Conservation (phyloP, 257 asterid genomes). For the Galeopsis tetrahit region DNA sequence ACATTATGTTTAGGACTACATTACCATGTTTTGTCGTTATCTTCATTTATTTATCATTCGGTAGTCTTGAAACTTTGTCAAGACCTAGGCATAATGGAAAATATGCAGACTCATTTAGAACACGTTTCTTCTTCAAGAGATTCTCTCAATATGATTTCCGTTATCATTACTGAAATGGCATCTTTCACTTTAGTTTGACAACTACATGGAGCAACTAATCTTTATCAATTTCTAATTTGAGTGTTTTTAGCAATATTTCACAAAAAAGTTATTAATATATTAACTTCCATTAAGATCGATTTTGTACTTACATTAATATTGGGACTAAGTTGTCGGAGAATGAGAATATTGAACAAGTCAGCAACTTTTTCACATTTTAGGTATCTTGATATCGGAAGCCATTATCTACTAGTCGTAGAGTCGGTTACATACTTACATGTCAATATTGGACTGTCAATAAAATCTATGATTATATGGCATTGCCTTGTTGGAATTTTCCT, state of each 20-base stretch:
- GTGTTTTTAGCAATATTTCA: conserved; percentile 16
- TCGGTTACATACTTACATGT: neutral
- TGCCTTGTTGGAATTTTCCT: neutral
- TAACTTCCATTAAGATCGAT: neutral
- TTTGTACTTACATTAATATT: neutral
- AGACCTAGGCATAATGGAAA: neutral
- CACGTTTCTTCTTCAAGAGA: neutral
- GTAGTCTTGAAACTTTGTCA: neutral
- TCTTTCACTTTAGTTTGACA: neutral
- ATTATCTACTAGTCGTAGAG: neutral
- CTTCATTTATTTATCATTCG: neutral
- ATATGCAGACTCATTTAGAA: neutral
- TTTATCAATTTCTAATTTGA: conserved; percentile 10
- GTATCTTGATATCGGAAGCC: neutral
- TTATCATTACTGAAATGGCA: neutral
- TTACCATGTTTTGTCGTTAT: conserved; percentile 7
- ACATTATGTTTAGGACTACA: neutral
- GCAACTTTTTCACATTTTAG: conserved; percentile 7
- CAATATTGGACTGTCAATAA: neutral
- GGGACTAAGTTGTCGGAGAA: neutral
- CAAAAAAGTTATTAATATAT: conserved; percentile 3
- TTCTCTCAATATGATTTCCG: neutral
- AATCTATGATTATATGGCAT: neutral
- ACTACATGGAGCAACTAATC: conserved; percentile 14
- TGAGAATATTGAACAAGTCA: neutral